phyloP scores from a whole-genome alignment of 1,284 basidiomycete species.

The Fomitiporia mediterranea region DNA sequence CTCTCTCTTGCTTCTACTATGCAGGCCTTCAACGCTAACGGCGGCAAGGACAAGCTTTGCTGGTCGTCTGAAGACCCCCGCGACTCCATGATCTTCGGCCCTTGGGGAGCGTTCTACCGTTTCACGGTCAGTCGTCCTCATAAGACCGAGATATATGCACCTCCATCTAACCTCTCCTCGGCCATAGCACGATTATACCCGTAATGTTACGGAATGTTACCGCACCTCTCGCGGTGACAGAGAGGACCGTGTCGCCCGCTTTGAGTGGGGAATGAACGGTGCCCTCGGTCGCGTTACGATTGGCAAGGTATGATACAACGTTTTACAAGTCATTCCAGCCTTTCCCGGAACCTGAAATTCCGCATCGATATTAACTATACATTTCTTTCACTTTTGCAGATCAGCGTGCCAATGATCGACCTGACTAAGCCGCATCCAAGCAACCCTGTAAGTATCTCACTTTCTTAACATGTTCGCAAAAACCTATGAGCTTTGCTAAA shows the following conservation, averaged over 20 bases:
- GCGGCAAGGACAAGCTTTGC: constrained; percentile 66
- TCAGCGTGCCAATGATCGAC: constrained; percentile 74
- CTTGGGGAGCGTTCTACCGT: constrained; percentile 74
- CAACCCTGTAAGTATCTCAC: constrained; percentile 50
- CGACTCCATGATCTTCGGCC: constrained; percentile 74
- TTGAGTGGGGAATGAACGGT: constrained; percentile 77
- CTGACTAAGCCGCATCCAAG: constrained; percentile 62
- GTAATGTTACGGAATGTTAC: constrained; percentile 68
- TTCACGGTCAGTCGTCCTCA: constrained; percentile 57
- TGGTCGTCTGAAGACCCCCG: constrained; percentile 83
- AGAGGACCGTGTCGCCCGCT: constrained; percentile 78
- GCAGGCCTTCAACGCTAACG: constrained; percentile 41
- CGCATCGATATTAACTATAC: neutral
- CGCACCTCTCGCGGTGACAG: constrained; percentile 72
- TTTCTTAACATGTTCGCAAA: too few species aligned
- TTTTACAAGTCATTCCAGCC: constrained; percentile 19
- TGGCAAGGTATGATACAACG: constrained; percentile 53
- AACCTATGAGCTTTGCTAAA: too few species aligned
- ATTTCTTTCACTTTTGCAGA: constrained; percentile 40
- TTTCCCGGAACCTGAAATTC: too few species aligned
- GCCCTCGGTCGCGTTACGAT: constrained; percentile 77
- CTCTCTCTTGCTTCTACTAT: constrained; percentile 23
- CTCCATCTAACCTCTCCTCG: too few species aligned
- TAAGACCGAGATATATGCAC: too few species aligned
- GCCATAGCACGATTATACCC: constrained; percentile 54